Evolutionary conservation across 192 early-diverging fungal genomes (phyloP), one percentile per base, ranked within the genome.

Genomic region (Martensiomyces pterosporus): DNA sequence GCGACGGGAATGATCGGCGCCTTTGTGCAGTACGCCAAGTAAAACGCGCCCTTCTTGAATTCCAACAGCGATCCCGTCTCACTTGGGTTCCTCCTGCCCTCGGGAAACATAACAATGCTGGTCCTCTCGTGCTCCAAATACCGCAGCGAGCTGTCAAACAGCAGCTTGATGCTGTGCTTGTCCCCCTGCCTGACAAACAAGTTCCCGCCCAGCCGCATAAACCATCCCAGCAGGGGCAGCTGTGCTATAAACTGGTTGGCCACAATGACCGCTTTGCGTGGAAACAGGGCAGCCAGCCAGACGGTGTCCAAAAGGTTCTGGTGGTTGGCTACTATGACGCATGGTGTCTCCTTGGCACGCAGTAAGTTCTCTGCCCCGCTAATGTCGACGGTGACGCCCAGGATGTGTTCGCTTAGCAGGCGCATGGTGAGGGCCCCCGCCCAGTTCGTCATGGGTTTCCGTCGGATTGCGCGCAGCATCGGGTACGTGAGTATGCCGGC

Each of bases 1-100:
- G 94, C 90, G 43, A 98, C 72, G 12, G 92, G 92, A 15, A 95
- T 79, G 53, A 98, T 84, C 14, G 94, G 94, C 0, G 89, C 81
- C 15, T 76, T 73, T 1, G 86, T 82, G 64, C 90, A 89, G 45
- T 89, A 85, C 9, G 94, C 92, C 55, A 94, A 61, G 39, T 95
- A 89, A 71, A 98, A 98, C 7, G 90, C 94, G 9, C 94, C 94
- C 78, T 94, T 97, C 70, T 98, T 98, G 68, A 98, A 95, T 6
- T 89, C 90, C 34, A 94, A 68, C 41, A 98, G 46, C 39, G 85
- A 52, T 26, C 82, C 79, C 23, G 80, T 77, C n/a, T 66, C 61
- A 29, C 83, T 80, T 49, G 80, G 83, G 14, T 85, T 85, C 40
- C 92, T 86, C 14, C 85, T 94, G 40, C 92, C 94, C 71, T 95